phyloP scores from a whole-genome alignment of 2,329 filamentous ascomycete genomes.

The Alternaria tenuissima region DNA sequence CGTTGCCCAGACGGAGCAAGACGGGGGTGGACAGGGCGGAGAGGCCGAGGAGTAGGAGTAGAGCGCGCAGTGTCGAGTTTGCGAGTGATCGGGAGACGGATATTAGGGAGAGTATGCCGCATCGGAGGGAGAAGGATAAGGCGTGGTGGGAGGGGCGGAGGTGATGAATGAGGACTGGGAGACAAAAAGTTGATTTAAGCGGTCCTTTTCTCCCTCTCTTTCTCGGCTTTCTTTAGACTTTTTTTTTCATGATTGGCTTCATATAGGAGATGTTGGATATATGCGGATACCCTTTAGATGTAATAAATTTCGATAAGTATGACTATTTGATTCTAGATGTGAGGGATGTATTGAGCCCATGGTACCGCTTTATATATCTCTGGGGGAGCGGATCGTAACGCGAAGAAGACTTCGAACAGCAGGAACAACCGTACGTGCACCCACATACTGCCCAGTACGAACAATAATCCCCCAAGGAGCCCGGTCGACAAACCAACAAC shows the following conservation, averaged over 20 bases:
- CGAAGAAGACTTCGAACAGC: background rate
- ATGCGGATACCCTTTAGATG: slow-evolving; percentile 19
- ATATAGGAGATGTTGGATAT: slow-evolving; percentile 12
- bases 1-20: slow-evolving; percentile 17
- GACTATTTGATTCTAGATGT: background rate
- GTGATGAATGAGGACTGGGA: background rate
- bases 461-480: too few species aligned
- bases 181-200: background rate
- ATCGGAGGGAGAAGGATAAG: slow-evolving; percentile 42
- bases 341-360: background rate
- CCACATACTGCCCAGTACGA: too few species aligned
- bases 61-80: slow-evolving; percentile 37
- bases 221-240: background rate
- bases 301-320: slow-evolving; percentile 6
- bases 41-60: slow-evolving; percentile 26
- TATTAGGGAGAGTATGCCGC: slow-evolving; percentile 45
- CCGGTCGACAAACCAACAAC: too few species aligned
- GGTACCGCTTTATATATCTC: background rate
- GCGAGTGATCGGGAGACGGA: slow-evolving; percentile 42
- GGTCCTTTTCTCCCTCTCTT: background rate
- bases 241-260: background rate
- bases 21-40: slow-evolving; percentile 13
- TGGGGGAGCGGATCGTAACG: background rate
- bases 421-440: background rate
- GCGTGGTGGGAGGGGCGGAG: slow-evolving; percentile 47